Conservation (phyloP, 2,329 filamentous ascomycete species). For the Teratosphaeria gauchensis region DNA sequence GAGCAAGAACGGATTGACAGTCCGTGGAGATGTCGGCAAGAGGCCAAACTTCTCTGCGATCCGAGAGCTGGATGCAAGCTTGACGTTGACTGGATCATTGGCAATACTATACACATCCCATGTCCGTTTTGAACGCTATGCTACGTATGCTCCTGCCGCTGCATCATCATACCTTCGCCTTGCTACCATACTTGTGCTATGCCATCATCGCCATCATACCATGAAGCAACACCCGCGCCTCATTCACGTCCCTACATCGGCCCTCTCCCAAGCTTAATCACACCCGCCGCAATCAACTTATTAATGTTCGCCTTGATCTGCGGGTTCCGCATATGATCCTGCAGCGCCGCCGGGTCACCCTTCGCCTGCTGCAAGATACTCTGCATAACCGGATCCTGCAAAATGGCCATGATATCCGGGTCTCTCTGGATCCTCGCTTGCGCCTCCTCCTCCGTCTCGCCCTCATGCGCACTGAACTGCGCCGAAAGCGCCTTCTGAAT, state of each 20-base stretch:
- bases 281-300: slow-evolving; percentile 81
- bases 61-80: too few species aligned
- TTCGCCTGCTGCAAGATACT: slow-evolving; percentile 93
- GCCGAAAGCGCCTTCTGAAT: slow-evolving; percentile 84
- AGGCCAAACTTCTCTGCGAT: too few species aligned
- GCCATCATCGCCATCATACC: not conserved
- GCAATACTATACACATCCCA: not conserved
- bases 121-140: not conserved
- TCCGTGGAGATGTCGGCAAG: too few species aligned
- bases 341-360: slow-evolving; percentile 74
- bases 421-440: slow-evolving; percentile 68
- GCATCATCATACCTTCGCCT: not conserved
- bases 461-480: slow-evolving; percentile 84
- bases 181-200: not conserved
- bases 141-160: not conserved
- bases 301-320: slow-evolving; percentile 79
- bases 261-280: not conserved
- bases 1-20: too few species aligned
- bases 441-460: slow-evolving; percentile 86
- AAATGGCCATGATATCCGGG: slow-evolving; percentile 67
- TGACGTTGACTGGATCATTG: not conserved
- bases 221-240: not conserved
- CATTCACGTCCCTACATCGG: not conserved
- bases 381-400: slow-evolving; percentile 97
- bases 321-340: slow-evolving; percentile 96